phyloP scores from a whole-genome alignment of 768 basidiomycete species.

The Suillus subaureus region DNA sequence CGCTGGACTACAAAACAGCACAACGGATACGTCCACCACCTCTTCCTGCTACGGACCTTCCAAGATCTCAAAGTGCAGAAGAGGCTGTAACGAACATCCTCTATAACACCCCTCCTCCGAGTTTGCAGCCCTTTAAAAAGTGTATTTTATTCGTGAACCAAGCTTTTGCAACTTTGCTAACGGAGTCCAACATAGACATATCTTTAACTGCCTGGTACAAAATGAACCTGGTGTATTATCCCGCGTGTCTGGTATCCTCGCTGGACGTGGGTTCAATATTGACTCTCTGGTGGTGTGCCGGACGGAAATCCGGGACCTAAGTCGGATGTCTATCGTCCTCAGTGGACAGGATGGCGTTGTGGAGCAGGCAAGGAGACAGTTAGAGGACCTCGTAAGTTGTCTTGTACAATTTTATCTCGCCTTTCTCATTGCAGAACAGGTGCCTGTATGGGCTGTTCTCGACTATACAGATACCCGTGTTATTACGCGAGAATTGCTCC shows the following conservation, averaged over 20 bases:
- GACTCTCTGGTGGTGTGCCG: constrained; percentile 98
- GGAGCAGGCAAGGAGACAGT: constrained; percentile 93
- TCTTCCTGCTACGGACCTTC: constrained; percentile 83
- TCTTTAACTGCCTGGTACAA: constrained; percentile 97
- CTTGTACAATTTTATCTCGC: background rate
- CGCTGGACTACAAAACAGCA: constrained; percentile 85
- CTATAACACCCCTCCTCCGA: constrained; percentile 94
- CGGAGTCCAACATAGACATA: constrained; percentile 59
- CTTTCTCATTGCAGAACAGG: constrained; percentile 47
- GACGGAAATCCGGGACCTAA: constrained; percentile 95
- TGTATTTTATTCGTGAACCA: constrained; percentile 27
- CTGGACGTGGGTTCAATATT: constrained; percentile 97
- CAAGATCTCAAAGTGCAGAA: constrained; percentile 82
- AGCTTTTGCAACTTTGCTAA: constrained; percentile 10
- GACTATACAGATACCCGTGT: constrained; percentile 94
- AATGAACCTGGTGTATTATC: constrained; percentile 99
- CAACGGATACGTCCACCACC: constrained; percentile 79
- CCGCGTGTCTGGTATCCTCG: constrained; percentile 95
- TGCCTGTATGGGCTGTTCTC: constrained; percentile 98
- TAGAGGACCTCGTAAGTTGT: constrained; percentile 88
- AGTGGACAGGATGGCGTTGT: constrained; percentile 97
- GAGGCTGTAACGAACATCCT: constrained; percentile 98
- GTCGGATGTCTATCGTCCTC: constrained; percentile 97
- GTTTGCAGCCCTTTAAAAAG: constrained; percentile 92
- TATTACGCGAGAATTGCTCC: constrained; percentile 91